Evolutionary conservation across 2,329 filamentous ascomycete genomes (phyloP).

Genomic region (Epichloe elymi): DNA sequence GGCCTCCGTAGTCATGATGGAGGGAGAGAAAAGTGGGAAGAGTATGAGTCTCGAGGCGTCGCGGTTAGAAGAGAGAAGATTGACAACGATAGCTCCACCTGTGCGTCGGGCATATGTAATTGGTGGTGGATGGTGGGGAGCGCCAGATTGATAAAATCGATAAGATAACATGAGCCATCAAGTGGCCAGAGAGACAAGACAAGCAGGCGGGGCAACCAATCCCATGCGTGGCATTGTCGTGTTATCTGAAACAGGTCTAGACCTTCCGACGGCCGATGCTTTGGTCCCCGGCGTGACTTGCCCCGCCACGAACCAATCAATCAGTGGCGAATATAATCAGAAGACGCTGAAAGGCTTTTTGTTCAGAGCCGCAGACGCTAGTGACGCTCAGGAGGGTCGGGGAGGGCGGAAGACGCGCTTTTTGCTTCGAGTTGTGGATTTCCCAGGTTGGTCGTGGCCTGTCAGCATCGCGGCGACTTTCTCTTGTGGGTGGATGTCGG

Average conservation of each 20-base stretch:
- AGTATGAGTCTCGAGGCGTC: background rate
- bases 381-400: conserved; percentile 6
- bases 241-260: conserved; percentile 8
- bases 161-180: conserved; percentile 4
- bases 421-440: conserved; percentile 2
- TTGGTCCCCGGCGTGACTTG: conserved; percentile 6
- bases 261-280: conserved; percentile 10
- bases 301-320: conserved; percentile 6
- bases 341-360: conserved; percentile 2
- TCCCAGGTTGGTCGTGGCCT: background rate
- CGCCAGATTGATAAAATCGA: conserved; percentile 6
- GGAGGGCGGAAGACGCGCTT: background rate
- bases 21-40: background rate
- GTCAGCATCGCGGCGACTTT: background rate
- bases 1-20: conserved; percentile 1
- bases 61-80: background rate
- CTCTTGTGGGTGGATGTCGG: background rate
- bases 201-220: background rate
- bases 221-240: background rate
- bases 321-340: conserved; percentile 8
- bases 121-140: background rate
- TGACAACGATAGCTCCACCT: background rate
- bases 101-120: background rate
- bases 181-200: background rate
- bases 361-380: background rate